Evolutionary conservation across 108 stramenopile species (phyloP).

Genomic region (Discostella pseudostelligera): DNA sequence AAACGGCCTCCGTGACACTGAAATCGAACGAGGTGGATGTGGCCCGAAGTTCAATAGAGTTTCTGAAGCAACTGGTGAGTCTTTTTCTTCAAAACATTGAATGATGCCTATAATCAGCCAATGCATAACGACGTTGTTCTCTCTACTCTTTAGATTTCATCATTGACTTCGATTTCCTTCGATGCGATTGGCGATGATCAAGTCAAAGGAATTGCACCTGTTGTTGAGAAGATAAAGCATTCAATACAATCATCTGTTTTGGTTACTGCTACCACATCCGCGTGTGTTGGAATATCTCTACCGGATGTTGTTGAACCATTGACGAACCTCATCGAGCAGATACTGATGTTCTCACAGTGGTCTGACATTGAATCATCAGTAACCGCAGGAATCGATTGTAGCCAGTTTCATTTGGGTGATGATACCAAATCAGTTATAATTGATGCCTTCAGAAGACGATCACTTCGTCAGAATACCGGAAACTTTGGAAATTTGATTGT

Average conservation of each 20-base stretch:
- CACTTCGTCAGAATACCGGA: conserved; percentile 2
- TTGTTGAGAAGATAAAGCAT: conserved; percentile 12
- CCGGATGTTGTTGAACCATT: conserved; percentile 13
- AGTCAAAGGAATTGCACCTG: conserved; percentile 7
- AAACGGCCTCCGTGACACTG: conserved; percentile 22
- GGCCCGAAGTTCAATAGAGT: conserved; percentile 10
- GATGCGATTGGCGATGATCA: conserved; percentile 11
- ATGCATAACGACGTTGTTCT: background rate
- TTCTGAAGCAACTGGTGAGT: conserved; percentile 24
- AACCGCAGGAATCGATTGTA: conserved; percentile 9
- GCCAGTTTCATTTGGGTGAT: conserved; percentile 33
- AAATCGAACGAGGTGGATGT: conserved; percentile 26
- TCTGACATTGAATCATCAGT: conserved; percentile 25
- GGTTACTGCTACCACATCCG: conserved; percentile 12
- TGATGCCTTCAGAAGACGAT: conserved; percentile 22
- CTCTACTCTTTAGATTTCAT: conserved; percentile 10
- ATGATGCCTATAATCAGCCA: background rate
- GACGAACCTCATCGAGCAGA: conserved; percentile 11
- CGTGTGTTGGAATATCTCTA: conserved; percentile 20
- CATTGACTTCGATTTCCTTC: conserved; percentile 10
- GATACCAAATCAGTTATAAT: conserved; percentile 14
- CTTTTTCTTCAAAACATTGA: background rate
- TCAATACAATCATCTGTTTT: conserved; percentile 14
- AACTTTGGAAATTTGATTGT: conserved; percentile 25
- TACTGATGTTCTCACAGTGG: conserved; percentile 19